Percentiles rank a stretch among this genome's conserved stretches.
These are phyloP conservation scores for Puccinia coronata DNA, from an alignment of 1,284 basidiomycete species.

Conservation along the genomic window DNA sequence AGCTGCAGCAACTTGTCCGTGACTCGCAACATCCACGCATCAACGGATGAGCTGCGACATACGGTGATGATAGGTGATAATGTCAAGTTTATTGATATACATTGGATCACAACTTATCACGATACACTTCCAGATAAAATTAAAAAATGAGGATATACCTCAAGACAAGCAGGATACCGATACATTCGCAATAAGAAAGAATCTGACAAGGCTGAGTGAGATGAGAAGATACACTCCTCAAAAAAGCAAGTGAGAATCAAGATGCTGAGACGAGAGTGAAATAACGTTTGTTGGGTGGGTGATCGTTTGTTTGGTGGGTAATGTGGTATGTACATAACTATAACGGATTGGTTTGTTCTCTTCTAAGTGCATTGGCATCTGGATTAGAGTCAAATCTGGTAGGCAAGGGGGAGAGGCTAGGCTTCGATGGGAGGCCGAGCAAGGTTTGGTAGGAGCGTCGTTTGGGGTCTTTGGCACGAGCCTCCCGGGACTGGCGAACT, in stretches of 20 bases:
- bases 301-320: too few species aligned
- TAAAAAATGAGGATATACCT: not conserved
- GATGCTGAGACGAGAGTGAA: not conserved
- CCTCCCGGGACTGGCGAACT: slow-evolving; percentile 38
- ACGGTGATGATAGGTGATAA: too few species aligned
- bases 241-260: not conserved
- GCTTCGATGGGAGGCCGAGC: slow-evolving; percentile 16
- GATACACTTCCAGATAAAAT: not conserved
- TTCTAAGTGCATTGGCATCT: slow-evolving; percentile 10
- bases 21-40: too few species aligned
- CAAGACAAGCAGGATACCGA: slow-evolving; percentile 5
- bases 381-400: slow-evolving; percentile 12
- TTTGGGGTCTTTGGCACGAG: slow-evolving; percentile 48
- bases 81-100: too few species aligned
- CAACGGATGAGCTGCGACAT: too few species aligned
- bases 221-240: not conserved
- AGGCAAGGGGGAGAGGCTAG: not conserved
- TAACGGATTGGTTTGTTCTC: slow-evolving; percentile 39
- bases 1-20: too few species aligned
- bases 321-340: too few species aligned
- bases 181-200: not conserved
- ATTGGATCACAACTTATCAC: not conserved
- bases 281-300: too few species aligned
- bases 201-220: not conserved
- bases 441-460: slow-evolving; percentile 47